Evolutionary conservation across 75 land plant genomes (phyloP).

Genomic region (Sequoiadendron giganteum): DNA sequence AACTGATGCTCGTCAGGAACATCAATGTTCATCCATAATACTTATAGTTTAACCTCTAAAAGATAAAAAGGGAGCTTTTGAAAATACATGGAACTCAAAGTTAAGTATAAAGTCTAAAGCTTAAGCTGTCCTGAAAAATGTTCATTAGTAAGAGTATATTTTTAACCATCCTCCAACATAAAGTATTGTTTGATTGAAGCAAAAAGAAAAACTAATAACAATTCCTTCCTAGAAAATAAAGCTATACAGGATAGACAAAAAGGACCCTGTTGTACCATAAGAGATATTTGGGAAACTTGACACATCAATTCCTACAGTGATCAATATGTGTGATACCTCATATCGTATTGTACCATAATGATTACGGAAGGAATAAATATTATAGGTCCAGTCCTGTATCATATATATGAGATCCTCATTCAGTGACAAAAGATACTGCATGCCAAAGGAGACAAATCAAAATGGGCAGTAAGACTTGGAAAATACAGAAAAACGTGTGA

Average conservation of each 20-base stretch:
- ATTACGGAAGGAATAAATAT: background rate
- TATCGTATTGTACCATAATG: background rate
- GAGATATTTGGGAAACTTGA: background rate
- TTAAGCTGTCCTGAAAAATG: background rate
- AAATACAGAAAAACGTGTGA: background rate
- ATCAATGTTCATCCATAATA: background rate
- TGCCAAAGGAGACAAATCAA: background rate
- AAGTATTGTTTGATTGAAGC: background rate
- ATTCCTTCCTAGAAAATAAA: background rate
- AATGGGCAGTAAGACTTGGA: background rate
- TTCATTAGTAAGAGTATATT: background rate
- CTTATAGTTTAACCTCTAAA: background rate
- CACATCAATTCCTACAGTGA: background rate
- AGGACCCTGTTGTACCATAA: background rate
- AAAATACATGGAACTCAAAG: background rate
- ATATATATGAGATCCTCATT: background rate
- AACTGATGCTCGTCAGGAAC: background rate
- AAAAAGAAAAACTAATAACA: background rate
- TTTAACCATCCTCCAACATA: background rate
- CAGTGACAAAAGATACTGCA: background rate
- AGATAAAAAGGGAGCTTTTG: background rate
- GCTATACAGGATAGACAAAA: background rate
- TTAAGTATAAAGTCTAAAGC: background rate
- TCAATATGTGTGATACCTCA: background rate
- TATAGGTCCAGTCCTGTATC: background rate